These are phyloP conservation scores for Akanthomyces muscarius DNA, from an alignment of 2,329 filamentous ascomycete genomes.

Conservation along the genomic window DNA sequence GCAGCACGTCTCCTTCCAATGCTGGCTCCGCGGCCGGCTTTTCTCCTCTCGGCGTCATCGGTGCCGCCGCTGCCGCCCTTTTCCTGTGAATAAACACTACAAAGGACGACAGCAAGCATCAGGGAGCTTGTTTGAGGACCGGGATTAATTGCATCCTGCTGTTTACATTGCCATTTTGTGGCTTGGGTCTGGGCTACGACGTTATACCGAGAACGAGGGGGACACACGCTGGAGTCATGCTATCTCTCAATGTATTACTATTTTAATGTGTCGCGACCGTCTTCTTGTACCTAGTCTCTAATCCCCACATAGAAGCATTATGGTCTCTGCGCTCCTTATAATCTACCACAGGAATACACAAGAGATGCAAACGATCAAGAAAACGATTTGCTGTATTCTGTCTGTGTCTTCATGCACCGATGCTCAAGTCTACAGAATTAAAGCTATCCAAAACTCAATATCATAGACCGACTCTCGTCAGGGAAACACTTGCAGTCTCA, in stretches of 20 bases:
- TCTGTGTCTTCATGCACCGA: too few species aligned
- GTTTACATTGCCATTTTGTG: not conserved
- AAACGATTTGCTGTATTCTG: too few species aligned
- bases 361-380: too few species aligned
- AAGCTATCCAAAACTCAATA: too few species aligned
- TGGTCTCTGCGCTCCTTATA: too few species aligned
- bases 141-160: not conserved
- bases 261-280: not conserved
- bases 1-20: not conserved
- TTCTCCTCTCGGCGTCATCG: slow-evolving; percentile 4
- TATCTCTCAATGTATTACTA: not conserved
- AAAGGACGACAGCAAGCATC: too few species aligned
- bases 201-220: too few species aligned
- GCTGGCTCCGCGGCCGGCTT: not conserved
- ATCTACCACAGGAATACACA: not conserved
- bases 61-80: slow-evolving; percentile 6
- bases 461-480: too few species aligned
- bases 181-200: not conserved
- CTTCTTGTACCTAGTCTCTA: not conserved
- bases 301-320: not conserved
- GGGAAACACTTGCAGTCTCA: too few species aligned
- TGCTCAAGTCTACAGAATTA: too few species aligned
- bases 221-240: not conserved
- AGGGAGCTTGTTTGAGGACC: too few species aligned
- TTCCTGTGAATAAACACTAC: not conserved